Evolutionary conservation across 768 basidiomycete genomes (phyloP).

Genomic region (Gelatoporia subvermispora): DNA sequence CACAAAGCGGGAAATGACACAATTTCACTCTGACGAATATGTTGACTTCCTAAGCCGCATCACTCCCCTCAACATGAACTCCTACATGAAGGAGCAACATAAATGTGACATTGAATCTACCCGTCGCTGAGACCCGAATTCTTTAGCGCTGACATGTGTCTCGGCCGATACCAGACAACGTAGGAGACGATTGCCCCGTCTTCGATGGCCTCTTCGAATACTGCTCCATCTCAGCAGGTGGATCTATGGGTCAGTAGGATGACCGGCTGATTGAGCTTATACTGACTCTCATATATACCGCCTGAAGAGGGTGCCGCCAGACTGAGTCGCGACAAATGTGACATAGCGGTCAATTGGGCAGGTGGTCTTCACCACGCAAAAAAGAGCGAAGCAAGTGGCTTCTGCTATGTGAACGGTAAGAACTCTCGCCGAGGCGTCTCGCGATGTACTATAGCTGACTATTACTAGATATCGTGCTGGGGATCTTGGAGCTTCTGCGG

Average conservation of each 20-base stretch:
- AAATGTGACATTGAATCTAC: slow-evolving; percentile 58
- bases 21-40: slow-evolving; percentile 99
- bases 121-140: not conserved
- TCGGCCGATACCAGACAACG: slow-evolving; percentile 62
- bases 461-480: slow-evolving; percentile 87
- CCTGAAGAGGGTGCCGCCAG: slow-evolving; percentile 90
- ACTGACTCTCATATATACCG: not conserved
- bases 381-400: slow-evolving; percentile 98
- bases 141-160: not conserved
- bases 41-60: slow-evolving; percentile 94
- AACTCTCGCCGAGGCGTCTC: not conserved
- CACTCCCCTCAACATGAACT: slow-evolving; percentile 92
- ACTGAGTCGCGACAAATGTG: slow-evolving; percentile 93
- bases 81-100: slow-evolving; percentile 89
- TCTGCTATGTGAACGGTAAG: slow-evolving; percentile 97
- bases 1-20: slow-evolving; percentile 99
- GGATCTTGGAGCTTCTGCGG: slow-evolving; percentile 91
- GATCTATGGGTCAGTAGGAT: slow-evolving; percentile 83
- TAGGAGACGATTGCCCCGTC: slow-evolving; percentile 98
- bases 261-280: not conserved
- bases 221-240: slow-evolving; percentile 99
- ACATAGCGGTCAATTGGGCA: slow-evolving; percentile 99
- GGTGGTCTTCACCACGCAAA: slow-evolving; percentile 98
- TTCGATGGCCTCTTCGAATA: slow-evolving; percentile 99
- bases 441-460: not conserved